phyloP scores from a whole-genome alignment of 495 filamentous ascomycete species.

The Neurospora africana region DNA sequence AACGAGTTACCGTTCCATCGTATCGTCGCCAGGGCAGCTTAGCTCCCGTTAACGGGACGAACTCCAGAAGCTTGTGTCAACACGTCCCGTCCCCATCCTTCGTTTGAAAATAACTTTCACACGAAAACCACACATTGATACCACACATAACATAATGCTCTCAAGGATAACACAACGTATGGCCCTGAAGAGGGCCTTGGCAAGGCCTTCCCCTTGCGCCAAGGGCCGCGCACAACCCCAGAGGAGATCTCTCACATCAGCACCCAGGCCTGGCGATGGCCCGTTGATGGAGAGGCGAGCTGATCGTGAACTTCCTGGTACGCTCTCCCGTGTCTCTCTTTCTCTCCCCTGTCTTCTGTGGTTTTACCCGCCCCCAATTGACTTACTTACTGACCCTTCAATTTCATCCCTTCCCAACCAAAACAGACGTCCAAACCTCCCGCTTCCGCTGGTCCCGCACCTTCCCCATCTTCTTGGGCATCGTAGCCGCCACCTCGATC shows the following conservation, averaged over 20 bases:
- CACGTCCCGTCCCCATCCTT: neutral
- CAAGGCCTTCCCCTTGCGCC: neutral
- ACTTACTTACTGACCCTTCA: neutral
- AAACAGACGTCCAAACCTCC: conserved; percentile 17
- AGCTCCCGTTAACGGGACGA: neutral
- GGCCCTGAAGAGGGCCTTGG: conserved; percentile 13
- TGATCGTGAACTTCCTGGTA: conserved; percentile 69
- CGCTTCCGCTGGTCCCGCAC: conserved; percentile 38
- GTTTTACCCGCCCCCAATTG: neutral
- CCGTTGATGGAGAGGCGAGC: conserved; percentile 70
- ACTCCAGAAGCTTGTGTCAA: neutral
- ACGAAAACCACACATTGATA: conserved; percentile 2
- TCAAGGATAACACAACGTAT: conserved; percentile 27
- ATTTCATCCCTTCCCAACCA: neutral
- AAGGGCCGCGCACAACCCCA: neutral
- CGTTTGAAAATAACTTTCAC: neutral
- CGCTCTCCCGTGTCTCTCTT: conserved; percentile 3
- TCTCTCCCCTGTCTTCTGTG: neutral
- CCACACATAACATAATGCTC: conserved; percentile 21
- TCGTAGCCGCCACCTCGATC: conserved; percentile 55
- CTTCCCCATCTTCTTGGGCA: conserved; percentile 42
- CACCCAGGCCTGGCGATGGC: conserved; percentile 46
- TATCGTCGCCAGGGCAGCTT: neutral
- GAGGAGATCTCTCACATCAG: conserved; percentile 29
- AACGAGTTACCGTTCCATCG: neutral